Evolutionary conservation across 306 rosid species (phyloP).

Genomic region (Astragalus membranaceus): DNA sequence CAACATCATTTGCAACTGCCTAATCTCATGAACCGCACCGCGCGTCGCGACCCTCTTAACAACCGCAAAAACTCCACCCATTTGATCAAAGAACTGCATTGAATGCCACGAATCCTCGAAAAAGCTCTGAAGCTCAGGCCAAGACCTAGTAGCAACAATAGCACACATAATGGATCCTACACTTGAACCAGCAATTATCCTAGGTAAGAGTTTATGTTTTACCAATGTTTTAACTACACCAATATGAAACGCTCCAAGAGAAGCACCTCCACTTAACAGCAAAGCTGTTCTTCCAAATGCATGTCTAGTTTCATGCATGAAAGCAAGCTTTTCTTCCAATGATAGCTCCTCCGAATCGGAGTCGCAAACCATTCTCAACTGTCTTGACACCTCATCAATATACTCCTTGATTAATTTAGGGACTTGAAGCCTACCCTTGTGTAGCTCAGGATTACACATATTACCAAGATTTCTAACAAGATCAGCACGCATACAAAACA

Average conservation of each 20-base stretch:
- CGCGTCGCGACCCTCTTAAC: constrained; percentile 76
- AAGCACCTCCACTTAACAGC: constrained; percentile 96
- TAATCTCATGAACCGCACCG: constrained; percentile 92
- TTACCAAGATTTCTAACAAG: constrained; percentile 85
- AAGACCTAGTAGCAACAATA: constrained; percentile 88
- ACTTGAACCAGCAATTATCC: constrained; percentile 96
- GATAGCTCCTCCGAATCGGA: constrained; percentile 79
- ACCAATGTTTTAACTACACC: constrained; percentile 88
- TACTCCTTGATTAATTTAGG: constrained; percentile 85
- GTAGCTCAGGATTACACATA: constrained; percentile 91
- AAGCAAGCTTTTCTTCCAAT: constrained; percentile 83
- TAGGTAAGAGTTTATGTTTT: constrained; percentile 81
- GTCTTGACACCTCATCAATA: constrained; percentile 79
- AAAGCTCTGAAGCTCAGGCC: constrained; percentile 96
- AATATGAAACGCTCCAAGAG: constrained; percentile 87
- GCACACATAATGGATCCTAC: constrained; percentile 96
- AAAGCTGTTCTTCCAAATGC: constrained; percentile 97
- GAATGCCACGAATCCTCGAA: constrained; percentile 90
- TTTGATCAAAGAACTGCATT: constrained; percentile 77
- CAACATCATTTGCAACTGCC: constrained; percentile 85
- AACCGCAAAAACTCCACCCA: constrained; percentile 88
- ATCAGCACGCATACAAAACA: constrained; percentile 93
- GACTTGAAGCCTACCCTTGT: constrained; percentile 85
- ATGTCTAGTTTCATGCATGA: constrained; percentile 93
- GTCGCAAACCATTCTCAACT: constrained; percentile 85